These are phyloP conservation scores for Penicillium sp. DNA, from an alignment of 2,329 filamentous ascomycete genomes.

Conservation along the genomic window DNA sequence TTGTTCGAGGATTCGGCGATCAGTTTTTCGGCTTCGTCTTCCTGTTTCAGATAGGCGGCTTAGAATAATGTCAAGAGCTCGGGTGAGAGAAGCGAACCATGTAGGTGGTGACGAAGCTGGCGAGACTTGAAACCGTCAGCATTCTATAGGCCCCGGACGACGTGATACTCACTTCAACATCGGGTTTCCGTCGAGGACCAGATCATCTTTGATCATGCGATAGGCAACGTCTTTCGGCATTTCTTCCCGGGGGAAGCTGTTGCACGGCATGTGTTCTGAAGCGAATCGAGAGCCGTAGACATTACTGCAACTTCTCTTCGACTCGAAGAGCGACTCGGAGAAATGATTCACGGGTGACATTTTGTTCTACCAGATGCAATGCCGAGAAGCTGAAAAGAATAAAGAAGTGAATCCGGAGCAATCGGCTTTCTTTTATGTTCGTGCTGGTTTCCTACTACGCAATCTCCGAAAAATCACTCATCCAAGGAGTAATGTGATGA, in stretches of 20 bases:
- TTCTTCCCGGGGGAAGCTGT: constrained; percentile 46
- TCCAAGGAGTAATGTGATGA: neutral
- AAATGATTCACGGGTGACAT: neutral
- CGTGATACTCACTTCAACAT: neutral
- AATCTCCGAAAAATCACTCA: neutral
- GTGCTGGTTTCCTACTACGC: neutral
- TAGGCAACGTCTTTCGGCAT: constrained; percentile 77
- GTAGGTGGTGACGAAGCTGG: neutral
- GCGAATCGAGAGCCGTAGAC: constrained; percentile 13
- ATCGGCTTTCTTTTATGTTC: neutral
- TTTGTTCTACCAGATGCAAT: neutral
- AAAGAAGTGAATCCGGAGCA: neutral
- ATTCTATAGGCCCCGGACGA: neutral
- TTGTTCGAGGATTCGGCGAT: neutral
- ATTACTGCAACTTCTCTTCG: constrained; percentile 1
- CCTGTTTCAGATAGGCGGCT: neutral
- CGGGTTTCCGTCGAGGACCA: neutral
- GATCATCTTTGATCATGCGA: constrained; percentile 46
- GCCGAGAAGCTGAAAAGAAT: neutral
- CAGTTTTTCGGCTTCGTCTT: neutral
- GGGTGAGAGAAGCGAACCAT: neutral
- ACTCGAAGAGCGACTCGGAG: neutral
- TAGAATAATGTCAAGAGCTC: neutral
- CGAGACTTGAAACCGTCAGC: neutral
- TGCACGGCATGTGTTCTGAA: constrained; percentile 3